Percentiles rank a stretch among this genome's conserved stretches.
phyloP scores from a whole-genome alignment of 345 rosid genomes.

The Corchorus olitorius region DNA sequence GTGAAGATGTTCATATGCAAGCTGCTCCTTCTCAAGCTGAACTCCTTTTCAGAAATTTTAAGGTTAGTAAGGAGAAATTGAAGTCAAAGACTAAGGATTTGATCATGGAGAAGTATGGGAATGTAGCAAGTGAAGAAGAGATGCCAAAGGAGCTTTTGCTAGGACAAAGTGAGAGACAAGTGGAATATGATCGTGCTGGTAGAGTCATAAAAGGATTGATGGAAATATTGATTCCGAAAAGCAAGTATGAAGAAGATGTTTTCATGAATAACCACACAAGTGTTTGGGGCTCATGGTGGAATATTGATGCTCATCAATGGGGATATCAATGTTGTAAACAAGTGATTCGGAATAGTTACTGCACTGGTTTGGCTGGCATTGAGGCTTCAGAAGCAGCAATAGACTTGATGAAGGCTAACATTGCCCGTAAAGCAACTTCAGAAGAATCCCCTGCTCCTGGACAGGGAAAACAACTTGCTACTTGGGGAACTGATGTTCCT shows the following conservation, averaged over 20 bases:
- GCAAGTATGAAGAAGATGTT: slow-evolving; percentile 66
- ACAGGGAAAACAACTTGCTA: slow-evolving; percentile 49
- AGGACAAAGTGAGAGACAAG: slow-evolving; percentile 71
- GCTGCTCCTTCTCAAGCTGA: slow-evolving; percentile 85
- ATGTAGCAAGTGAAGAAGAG: slow-evolving; percentile 62
- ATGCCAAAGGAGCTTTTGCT: slow-evolving; percentile 63
- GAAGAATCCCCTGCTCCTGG: slow-evolving; percentile 44
- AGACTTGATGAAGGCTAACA: slow-evolving; percentile 66
- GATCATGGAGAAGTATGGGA: slow-evolving; percentile 63
- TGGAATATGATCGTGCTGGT: slow-evolving; percentile 75
- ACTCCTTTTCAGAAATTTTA: slow-evolving; percentile 45
- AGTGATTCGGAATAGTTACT: slow-evolving; percentile 65
- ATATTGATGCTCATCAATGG: slow-evolving; percentile 64
- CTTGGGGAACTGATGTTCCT: slow-evolving; percentile 60
- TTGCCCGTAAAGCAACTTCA: slow-evolving; percentile 51
- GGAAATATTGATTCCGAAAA: slow-evolving; percentile 53
- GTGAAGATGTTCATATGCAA: slow-evolving; percentile 75
- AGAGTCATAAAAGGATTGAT: slow-evolving; percentile 69
- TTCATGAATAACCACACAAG: slow-evolving; percentile 59
- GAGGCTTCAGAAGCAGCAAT: slow-evolving; percentile 71
- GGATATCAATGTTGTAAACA: slow-evolving; percentile 82
- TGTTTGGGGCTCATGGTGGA: slow-evolving; percentile 93
- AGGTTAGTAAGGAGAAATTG: slow-evolving; percentile 54
- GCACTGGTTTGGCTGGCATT: slow-evolving; percentile 77
- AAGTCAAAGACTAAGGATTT: slow-evolving; percentile 53